Conservation (phyloP, 1,284 basidiomycete genomes). For the Boletellus dicymbophilus region DNA sequence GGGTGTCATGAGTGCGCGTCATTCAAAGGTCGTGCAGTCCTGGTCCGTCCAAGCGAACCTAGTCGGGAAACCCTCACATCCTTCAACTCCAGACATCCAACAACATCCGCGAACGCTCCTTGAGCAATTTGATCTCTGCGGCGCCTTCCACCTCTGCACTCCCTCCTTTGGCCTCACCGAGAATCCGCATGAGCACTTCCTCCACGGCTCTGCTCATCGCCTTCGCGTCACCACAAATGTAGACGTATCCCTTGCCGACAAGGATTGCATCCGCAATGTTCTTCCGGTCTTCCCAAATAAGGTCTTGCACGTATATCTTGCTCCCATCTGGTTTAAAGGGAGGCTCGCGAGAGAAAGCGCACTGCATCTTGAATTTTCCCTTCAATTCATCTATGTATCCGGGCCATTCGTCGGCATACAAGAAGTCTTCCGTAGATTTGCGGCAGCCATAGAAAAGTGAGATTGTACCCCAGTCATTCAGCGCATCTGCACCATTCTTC, state of each 20-base stretch:
- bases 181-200: conserved; percentile 79
- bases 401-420: conserved; percentile 96
- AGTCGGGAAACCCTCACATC: background rate
- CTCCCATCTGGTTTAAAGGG: conserved; percentile 87
- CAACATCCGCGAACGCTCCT: conserved; percentile 86
- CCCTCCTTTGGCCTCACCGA: conserved; percentile 94
- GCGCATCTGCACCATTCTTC: conserved; percentile 90
- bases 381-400: conserved; percentile 84
- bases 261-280: conserved; percentile 87
- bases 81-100: conserved; percentile 80
- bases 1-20: conserved; percentile 10
- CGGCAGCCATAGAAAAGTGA: conserved; percentile 97
- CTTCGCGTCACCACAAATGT: conserved; percentile 97
- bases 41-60: background rate
- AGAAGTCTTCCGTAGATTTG: conserved; percentile 83
- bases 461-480: conserved; percentile 95
- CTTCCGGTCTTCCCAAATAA: conserved; percentile 85
- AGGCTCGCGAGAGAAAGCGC: conserved; percentile 87
- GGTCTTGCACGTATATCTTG: conserved; percentile 98
- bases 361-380: conserved; percentile 89
- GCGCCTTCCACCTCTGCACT: conserved; percentile 82
- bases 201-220: conserved; percentile 96
- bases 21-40: conserved; percentile 5
- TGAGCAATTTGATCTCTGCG: conserved; percentile 91
- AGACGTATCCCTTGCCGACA: conserved; percentile 92